phyloP scores from a whole-genome alignment of 2,329 filamentous ascomycete species.

The Colletotrichum incanum region DNA sequence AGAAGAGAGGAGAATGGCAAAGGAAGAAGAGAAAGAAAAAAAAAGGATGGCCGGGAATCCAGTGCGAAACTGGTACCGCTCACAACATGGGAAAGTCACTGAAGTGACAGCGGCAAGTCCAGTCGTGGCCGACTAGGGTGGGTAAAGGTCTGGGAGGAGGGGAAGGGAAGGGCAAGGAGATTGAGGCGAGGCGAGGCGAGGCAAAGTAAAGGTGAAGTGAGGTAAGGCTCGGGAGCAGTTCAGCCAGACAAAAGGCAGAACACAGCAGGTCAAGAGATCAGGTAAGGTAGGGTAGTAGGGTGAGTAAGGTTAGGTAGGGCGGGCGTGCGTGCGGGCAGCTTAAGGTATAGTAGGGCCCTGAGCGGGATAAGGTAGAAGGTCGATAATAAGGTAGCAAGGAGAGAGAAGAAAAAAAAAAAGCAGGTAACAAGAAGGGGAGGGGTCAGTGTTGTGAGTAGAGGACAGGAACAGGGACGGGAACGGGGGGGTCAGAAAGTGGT shows the following conservation, averaged over 20 bases:
- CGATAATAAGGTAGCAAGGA: constrained; percentile 7
- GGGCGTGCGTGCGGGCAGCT: background rate
- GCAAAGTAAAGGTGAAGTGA: constrained; percentile 18
- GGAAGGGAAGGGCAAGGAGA: constrained; percentile 5
- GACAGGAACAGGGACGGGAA: constrained; percentile 1
- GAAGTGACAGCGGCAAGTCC: constrained; percentile 34
- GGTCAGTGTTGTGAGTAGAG: constrained; percentile 18
- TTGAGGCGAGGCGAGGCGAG: constrained; percentile 18
- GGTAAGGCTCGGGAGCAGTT: constrained; percentile 24
- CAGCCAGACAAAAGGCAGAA: constrained; percentile 15
- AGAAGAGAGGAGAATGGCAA: constrained; percentile 23
- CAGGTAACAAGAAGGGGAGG: constrained; percentile 32
- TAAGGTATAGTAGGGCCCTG: constrained; percentile 2
- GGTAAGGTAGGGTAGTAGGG: background rate
- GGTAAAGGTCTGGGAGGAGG: constrained; percentile 4
- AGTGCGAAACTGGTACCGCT: constrained; percentile 38
- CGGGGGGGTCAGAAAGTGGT: constrained; percentile 18
- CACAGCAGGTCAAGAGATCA: background rate
- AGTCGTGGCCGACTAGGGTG: constrained; percentile 23
- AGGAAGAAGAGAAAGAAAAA: constrained; percentile 36
- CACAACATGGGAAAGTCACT: constrained; percentile 42
- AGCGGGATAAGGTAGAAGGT: constrained; percentile 8
- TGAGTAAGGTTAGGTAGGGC: background rate
- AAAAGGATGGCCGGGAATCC: constrained; percentile 39
- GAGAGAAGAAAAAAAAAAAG: background rate